Percentiles rank a stretch among this genome's conserved stretches.
Conservation (phyloP, 345 rosid species). For the Cardamine chenopodiifolia region DNA sequence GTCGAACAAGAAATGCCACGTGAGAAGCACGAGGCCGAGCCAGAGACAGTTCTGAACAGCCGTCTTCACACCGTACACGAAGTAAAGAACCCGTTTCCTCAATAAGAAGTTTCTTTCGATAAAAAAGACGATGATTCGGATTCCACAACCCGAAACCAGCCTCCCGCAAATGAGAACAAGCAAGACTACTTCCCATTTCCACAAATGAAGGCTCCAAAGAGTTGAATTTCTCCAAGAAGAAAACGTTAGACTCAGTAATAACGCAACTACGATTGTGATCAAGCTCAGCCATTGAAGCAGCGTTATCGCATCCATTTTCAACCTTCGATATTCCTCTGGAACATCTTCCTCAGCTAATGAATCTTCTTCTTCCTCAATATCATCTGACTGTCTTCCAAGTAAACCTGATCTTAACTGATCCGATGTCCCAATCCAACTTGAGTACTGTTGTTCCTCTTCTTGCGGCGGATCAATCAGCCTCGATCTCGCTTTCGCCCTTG, state of each 20-base stretch:
- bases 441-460: constrained; percentile 47
- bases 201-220: constrained; percentile 59
- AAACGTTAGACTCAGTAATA: constrained; percentile 49
- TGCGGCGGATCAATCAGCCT: constrained; percentile 66
- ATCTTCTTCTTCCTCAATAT: constrained; percentile 72
- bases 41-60: constrained; percentile 93
- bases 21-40: constrained; percentile 67
- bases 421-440: constrained; percentile 56
- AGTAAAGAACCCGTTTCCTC: constrained; percentile 74
- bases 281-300: constrained; percentile 76
- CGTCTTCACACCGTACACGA: constrained; percentile 74
- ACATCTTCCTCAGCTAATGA: constrained; percentile 65
- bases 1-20: constrained; percentile 80
- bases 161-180: constrained; percentile 83
- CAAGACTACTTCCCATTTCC: constrained; percentile 89
- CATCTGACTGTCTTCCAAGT: constrained; percentile 39
- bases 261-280: constrained; percentile 49
- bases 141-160: constrained; percentile 81
- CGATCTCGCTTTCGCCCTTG: constrained; percentile 62
- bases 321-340: constrained; percentile 60
- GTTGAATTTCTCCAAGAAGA: constrained; percentile 37
- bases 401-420: constrained; percentile 60
- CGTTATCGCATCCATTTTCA: constrained; percentile 45
- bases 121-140: constrained; percentile 67
- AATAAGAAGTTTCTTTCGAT: constrained; percentile 76